A percentile compares a stretch with the other conserved stretches of the same genome.
Conservation (phyloP, 2,329 filamentous ascomycete species). For the Colletotrichum lini region DNA sequence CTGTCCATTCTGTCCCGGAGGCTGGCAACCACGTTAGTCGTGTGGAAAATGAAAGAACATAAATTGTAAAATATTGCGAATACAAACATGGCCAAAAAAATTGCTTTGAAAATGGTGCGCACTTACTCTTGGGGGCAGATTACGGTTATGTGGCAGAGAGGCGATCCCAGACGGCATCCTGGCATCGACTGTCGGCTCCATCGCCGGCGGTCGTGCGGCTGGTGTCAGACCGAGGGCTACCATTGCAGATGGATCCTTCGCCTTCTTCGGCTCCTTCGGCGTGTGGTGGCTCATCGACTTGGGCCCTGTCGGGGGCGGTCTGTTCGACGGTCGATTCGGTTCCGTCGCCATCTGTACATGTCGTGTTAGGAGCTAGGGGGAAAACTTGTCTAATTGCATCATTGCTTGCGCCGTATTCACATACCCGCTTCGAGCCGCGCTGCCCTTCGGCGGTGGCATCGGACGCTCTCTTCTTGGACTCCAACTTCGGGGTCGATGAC, state of each 20-base stretch:
- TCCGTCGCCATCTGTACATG: conserved; percentile 38
- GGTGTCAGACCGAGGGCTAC: conserved; percentile 64
- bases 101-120: too few species aligned
- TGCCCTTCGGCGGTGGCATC: conserved; percentile 55
- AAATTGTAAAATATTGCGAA: too few species aligned
- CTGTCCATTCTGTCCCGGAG: conserved; percentile 30
- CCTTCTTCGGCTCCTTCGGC: conserved; percentile 45
- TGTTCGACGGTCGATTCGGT: conserved; percentile 34
- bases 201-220: conserved; percentile 58
- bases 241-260: conserved; percentile 66
- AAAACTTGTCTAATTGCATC: neutral
- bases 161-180: conserved; percentile 34
- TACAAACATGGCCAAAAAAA: too few species aligned
- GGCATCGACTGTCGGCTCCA: conserved; percentile 34
- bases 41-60: neutral
- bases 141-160: conserved; percentile 22
- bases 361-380: conserved; percentile 22
- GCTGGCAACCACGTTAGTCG: conserved; percentile 25
- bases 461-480: conserved; percentile 59
- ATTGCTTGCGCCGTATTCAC: conserved; percentile 45
- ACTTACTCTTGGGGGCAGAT: conserved; percentile 34
- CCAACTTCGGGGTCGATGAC: conserved; percentile 47
- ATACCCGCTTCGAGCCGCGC: conserved; percentile 58
- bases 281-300: conserved; percentile 26
- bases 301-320: conserved; percentile 42